Evolutionary conservation across 768 basidiomycete species (phyloP), one percentile per base, ranked within the genome.

Genomic region (Lanmaoa pseudosensibilis): DNA sequence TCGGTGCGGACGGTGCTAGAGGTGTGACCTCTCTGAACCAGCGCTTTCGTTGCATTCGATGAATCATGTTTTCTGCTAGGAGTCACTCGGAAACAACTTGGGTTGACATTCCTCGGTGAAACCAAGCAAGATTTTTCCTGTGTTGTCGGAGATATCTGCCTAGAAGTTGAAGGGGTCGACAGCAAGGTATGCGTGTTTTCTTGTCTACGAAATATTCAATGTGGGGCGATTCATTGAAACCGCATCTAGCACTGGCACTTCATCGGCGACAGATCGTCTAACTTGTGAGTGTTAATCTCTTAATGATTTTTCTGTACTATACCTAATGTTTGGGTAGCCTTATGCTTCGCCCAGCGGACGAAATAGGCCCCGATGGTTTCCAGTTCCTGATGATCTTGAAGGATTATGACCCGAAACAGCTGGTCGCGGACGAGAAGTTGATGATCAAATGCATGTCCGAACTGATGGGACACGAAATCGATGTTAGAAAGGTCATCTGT

Each of bases 1-100:
- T 80, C 15, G 78, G 78, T 2, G 66, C 73, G 0, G 81, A 80
- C 56, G 77, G 78, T 16, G 79, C 75, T 0, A 68, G 55, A 46
- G 62, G 70, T 68, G 63, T 58, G 8, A 47, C 12, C 12, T 46
- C 33, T 19, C 23, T 25, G 5, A 23, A 19, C 18, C 18, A 15
- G 4, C 5, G 2, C 10, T 15, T 46, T 25, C 15, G 5, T 34
- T n/a, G n/a, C 13, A 19, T 30, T 37, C 7, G 13, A 18, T 27
- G 7, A 6, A 25, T 23, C 19, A 19, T 3, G 12, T 46, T 37
- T 25, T 30, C 25, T 32, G 16, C 33, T 34, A 77, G 78, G 68
- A 13, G 39, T 69, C 4, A 71, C 72, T 7, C 68, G 81, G 21
- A 78, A 76, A 54, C 60, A 65, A 38, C 69, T 79, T 4, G 79